Evolutionary conservation across 2,329 filamentous ascomycete genomes (phyloP).

Genomic region (Pestalotiopsis sp.): DNA sequence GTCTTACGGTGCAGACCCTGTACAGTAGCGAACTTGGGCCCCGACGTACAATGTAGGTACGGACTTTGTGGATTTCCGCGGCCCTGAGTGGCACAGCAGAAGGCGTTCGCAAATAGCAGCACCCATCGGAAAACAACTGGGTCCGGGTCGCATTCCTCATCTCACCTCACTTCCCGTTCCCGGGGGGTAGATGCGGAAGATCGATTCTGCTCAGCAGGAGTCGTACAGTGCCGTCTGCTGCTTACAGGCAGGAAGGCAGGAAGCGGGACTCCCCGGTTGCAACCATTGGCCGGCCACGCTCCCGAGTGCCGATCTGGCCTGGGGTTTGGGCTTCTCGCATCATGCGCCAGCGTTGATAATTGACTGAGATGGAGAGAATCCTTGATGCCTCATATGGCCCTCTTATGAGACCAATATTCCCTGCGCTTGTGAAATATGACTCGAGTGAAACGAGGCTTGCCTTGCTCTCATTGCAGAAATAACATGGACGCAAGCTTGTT

Average conservation of each 20-base stretch:
- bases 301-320: neutral
- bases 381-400: neutral
- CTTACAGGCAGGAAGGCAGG: neutral
- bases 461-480: neutral
- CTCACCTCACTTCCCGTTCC: neutral
- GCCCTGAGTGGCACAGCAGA: neutral
- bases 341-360: neutral
- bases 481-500: too few species aligned
- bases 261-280: neutral
- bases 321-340: neutral
- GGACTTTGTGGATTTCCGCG: neutral
- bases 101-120: neutral
- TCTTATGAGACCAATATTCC: neutral
- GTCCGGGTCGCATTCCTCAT: neutral
- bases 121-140: neutral
- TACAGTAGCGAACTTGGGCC: neutral
- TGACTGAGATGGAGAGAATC: neutral
- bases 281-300: neutral
- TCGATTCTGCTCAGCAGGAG: neutral
- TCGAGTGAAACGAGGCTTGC: neutral
- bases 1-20: neutral
- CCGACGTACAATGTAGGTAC: too few species aligned
- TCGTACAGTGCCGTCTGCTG: neutral
- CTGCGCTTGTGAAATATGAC: neutral
- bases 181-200: neutral